A percentile compares a stretch with the other conserved stretches of the same genome.
Conservation (phyloP, 768 basidiomycete species). For the Panaeolus papilionaceus region DNA sequence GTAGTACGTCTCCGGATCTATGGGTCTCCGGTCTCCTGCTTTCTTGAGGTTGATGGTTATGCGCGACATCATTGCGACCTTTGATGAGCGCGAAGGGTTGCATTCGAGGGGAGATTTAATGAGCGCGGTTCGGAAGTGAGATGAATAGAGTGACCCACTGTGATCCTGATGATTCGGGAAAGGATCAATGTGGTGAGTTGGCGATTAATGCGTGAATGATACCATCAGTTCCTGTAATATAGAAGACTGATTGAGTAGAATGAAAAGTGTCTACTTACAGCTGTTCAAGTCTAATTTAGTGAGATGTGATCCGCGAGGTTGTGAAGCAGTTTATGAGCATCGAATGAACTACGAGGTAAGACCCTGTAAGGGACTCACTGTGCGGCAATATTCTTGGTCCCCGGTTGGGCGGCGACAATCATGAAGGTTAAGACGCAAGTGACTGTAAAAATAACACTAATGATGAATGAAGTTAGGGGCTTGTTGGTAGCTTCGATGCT, state of each 20-base stretch:
- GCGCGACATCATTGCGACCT: constrained; percentile 70
- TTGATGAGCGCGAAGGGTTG: constrained; percentile 17
- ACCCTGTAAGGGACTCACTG: constrained; percentile 41
- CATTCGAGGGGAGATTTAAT: constrained; percentile 9
- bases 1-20: constrained; percentile 14
- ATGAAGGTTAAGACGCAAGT: constrained; percentile 51
- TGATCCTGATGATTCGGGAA: constrained; percentile 19
- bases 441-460: constrained; percentile 52
- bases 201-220: not conserved
- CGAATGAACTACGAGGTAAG: not conserved
- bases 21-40: constrained; percentile 27
- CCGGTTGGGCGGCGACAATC: constrained; percentile 51
- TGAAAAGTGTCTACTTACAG: constrained; percentile 35
- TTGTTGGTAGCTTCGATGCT: not conserved
- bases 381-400: constrained; percentile 52
- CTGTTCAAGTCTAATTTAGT: constrained; percentile 31
- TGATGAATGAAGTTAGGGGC: not conserved
- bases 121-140: not conserved
- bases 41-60: constrained; percentile 68
- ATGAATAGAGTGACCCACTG: constrained; percentile 17
- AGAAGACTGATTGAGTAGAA: not conserved
- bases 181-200: not conserved
- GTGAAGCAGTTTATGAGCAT: constrained; percentile 1
- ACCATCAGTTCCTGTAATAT: not conserved
- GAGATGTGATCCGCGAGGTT: constrained; percentile 32